Percentiles rank a stretch among this genome's conserved stretches.
Conservation (phyloP, 495 filamentous ascomycete species). For the Podospora appendiculata region DNA sequence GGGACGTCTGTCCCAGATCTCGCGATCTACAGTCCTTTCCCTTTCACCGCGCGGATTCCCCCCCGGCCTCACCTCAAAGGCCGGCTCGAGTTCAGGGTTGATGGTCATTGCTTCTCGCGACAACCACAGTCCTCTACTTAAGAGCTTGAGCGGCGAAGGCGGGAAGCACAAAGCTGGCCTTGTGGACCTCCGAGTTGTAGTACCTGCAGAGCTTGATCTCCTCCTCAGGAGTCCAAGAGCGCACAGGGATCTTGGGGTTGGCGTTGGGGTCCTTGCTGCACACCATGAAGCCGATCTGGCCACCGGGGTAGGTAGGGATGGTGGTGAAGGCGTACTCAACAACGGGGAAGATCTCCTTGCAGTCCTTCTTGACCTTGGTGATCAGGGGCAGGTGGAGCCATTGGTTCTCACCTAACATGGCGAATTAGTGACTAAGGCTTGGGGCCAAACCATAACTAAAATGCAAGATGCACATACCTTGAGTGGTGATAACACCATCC, state of each 20-base stretch:
- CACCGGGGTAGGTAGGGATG: slow-evolving; percentile 97
- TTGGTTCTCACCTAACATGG: slow-evolving; percentile 80
- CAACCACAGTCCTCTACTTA: slow-evolving; percentile 23
- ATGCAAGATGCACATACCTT: slow-evolving; percentile 95
- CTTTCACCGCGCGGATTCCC: no score
- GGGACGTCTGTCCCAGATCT: no score
- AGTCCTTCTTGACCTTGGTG: slow-evolving; percentile 84
- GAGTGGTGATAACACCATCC: slow-evolving; percentile 97
- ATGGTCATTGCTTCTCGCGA: no score
- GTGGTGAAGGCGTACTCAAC: slow-evolving; percentile 99
- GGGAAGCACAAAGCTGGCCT: slow-evolving; percentile 86
- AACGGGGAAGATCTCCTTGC: slow-evolving; percentile 93
- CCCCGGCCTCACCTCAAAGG: no score
- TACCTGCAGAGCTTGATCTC: slow-evolving; percentile 88
- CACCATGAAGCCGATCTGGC: slow-evolving; percentile 99
- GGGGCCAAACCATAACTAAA: slow-evolving; percentile 8
- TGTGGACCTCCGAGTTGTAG: slow-evolving; percentile 93
- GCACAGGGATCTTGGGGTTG: slow-evolving; percentile 76
- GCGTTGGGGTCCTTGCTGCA: slow-evolving; percentile 87
- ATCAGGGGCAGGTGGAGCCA: slow-evolving; percentile 96
- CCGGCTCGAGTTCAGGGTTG: no score
- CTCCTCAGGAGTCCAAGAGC: slow-evolving; percentile 73
- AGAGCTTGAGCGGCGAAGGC: slow-evolving; percentile 84
- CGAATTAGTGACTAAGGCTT: no score
- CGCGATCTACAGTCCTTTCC: no score